phyloP scores from a whole-genome alignment of 345 rosid species.

The Hevea brasiliensis region DNA sequence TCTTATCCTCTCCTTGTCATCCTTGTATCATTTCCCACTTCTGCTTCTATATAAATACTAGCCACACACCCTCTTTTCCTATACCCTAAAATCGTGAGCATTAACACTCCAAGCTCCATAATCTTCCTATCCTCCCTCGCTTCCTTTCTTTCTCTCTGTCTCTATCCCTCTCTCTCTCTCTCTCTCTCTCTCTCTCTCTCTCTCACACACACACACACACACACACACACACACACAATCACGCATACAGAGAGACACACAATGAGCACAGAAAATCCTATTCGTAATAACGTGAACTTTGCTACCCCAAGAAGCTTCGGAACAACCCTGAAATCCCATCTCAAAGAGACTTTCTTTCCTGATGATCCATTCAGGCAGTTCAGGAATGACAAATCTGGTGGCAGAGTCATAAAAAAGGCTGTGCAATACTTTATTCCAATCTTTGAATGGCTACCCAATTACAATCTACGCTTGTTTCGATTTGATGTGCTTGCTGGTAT shows the following conservation, averaged over 20 bases:
- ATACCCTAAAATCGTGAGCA: not conserved
- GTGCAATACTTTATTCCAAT: conserved; percentile 70
- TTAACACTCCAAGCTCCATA: not conserved
- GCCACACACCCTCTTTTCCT: not conserved
- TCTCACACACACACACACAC: too few relatives aligned
- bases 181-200: too few relatives aligned
- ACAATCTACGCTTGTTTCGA: conserved; percentile 41
- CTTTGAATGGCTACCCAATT: conserved; percentile 75
- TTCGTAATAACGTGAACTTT: conserved; percentile 46
- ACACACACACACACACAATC: too few relatives aligned
- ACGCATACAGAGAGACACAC: not conserved
- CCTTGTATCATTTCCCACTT: conserved; percentile 8
- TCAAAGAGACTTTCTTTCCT: conserved; percentile 72
- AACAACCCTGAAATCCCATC: conserved; percentile 45
- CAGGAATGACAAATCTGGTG: conserved; percentile 20
- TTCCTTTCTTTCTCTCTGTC: not conserved
- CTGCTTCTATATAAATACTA: conserved; percentile 7
- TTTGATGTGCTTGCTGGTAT: conserved; percentile 85
- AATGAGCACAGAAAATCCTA: conserved; percentile 23
- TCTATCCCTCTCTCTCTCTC: not conserved
- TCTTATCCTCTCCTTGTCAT: conserved; percentile 8
- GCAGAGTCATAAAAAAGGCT: conserved; percentile 25
- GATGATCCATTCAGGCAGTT: conserved; percentile 79
- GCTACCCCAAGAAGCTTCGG: conserved; percentile 48
- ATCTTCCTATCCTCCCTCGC: not conserved